Percentiles rank a stretch among this genome's conserved stretches.
phyloP scores from a whole-genome alignment of 768 basidiomycete species.

The Erythrobasidium yunnanense region DNA sequence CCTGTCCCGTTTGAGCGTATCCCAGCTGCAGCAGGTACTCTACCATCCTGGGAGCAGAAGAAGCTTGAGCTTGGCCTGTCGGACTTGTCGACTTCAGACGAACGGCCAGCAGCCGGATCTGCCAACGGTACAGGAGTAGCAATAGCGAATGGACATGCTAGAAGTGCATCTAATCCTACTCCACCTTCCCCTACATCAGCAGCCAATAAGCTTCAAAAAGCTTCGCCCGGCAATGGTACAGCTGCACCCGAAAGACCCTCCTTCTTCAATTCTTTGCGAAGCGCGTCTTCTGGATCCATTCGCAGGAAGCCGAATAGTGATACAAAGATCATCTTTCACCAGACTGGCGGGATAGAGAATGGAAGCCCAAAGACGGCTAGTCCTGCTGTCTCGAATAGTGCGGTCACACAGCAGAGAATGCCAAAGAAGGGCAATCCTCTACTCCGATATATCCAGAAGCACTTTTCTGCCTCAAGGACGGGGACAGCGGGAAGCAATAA shows the following conservation, averaged over 20 bases:
- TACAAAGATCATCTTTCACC: background rate
- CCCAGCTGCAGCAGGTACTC: slow-evolving; percentile 6
- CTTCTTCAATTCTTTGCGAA: slow-evolving; percentile 6
- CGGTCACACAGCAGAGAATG: too few species aligned
- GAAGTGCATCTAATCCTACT: too few species aligned
- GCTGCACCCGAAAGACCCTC: background rate
- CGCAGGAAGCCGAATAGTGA: background rate
- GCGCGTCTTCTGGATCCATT: background rate
- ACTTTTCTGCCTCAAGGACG: background rate
- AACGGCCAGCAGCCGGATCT: background rate
- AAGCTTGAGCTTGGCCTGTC: slow-evolving; percentile 16
- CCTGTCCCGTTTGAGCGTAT: slow-evolving; percentile 6
- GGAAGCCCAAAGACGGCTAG: background rate
- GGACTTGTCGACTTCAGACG: background rate
- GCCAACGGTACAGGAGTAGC: background rate
- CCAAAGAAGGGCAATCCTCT: background rate
- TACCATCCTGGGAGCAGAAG: slow-evolving; percentile 26
- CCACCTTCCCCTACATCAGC: background rate
- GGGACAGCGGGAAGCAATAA: too few species aligned
- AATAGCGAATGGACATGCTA: background rate
- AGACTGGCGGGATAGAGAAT: background rate
- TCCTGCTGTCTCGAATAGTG: too few species aligned
- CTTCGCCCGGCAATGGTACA: background rate
- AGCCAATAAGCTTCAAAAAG: background rate
- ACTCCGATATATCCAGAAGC: background rate